Conservation (phyloP, 2,329 filamentous ascomycete species). For the Diaporthe humulicola region DNA sequence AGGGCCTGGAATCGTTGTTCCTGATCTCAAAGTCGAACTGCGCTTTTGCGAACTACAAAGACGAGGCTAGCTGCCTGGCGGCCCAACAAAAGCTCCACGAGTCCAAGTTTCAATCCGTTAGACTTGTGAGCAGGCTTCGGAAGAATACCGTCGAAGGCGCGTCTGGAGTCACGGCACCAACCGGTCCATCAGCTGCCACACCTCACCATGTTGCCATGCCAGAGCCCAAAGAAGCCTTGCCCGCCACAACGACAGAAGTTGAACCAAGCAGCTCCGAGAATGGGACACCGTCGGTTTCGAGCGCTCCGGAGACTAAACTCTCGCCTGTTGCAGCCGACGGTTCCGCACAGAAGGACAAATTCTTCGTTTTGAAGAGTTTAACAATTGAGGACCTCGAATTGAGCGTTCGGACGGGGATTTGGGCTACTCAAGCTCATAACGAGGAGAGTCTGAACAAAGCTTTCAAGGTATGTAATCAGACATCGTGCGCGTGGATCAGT, state of each 20-base stretch:
- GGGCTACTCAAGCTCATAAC: conserved; percentile 96
- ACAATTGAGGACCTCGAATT: conserved; percentile 91
- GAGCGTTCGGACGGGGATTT: conserved; percentile 88
- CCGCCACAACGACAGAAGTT: conserved; percentile 27
- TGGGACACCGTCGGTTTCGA: conserved; percentile 11
- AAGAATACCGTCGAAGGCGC: conserved; percentile 64
- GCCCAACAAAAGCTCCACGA: conserved; percentile 92
- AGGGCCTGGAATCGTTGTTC: conserved; percentile 88
- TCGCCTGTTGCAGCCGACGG: conserved; percentile 40
- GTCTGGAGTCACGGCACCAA: conserved; percentile 64
- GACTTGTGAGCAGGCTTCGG: conserved; percentile 86
- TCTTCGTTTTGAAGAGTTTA: conserved; percentile 93
- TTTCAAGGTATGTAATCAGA: conserved; percentile 73
- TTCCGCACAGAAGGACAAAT: conserved; percentile 73
- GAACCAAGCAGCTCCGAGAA: conserved; percentile 25
- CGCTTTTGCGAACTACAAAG: conserved; percentile 94
- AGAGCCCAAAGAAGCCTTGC: conserved; percentile 33
- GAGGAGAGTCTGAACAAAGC: conserved; percentile 86
- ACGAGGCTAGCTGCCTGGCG: conserved; percentile 79
- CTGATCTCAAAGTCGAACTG: conserved; percentile 98
- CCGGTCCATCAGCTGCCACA: conserved; percentile 62
- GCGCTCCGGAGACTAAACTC: conserved; percentile 16
- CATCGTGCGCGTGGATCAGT: background rate
- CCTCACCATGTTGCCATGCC: conserved; percentile 37
- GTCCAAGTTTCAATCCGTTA: conserved; percentile 87